Conservation (phyloP, 1,284 basidiomycete species). For the Tremellales sp. region DNA sequence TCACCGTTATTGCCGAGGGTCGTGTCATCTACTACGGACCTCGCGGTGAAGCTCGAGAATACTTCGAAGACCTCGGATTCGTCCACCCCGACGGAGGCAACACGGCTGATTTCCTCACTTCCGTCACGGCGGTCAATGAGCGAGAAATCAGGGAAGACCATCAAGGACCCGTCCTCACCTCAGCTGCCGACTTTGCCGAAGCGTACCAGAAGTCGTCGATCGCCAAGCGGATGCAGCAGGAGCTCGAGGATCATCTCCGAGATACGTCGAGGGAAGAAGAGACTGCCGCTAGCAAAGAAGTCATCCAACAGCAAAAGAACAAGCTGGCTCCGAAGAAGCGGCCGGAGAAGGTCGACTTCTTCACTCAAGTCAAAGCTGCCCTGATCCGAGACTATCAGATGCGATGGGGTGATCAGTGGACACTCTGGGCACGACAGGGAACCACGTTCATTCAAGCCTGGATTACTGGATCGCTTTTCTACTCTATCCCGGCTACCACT, state of each 20-base stretch:
- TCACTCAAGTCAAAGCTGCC: conserved; percentile 36
- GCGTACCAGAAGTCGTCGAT: conserved; percentile 31
- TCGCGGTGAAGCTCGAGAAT: conserved; percentile 63
- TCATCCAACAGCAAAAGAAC: conserved; percentile 25
- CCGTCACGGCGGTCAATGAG: conserved; percentile 59
- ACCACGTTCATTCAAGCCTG: conserved; percentile 35
- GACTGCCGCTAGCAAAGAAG: conserved; percentile 17
- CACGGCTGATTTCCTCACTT: conserved; percentile 59
- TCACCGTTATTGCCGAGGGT: conserved; percentile 71
- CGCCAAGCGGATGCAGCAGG: conserved; percentile 26
- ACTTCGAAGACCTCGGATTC: conserved; percentile 76
- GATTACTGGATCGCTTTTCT: conserved; percentile 68
- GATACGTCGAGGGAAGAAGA: conserved; percentile 17
- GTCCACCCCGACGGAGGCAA: conserved; percentile 49
- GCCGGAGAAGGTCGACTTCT: conserved; percentile 28
- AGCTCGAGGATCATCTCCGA: conserved; percentile 32
- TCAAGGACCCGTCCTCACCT: conserved; percentile 54
- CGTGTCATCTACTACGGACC: conserved; percentile 78
- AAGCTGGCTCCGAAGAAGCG: conserved; percentile 22
- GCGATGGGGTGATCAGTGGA: conserved; percentile 43
- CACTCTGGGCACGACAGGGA: conserved; percentile 36
- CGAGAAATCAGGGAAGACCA: conserved; percentile 56
- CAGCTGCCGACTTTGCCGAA: conserved; percentile 57
- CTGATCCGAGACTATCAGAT: conserved; percentile 40
- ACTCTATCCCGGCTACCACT: conserved; percentile 60